Percentiles rank a stretch among this genome's conserved stretches.
These are phyloP conservation scores for Metschnikowia kofuensis DNA, from an alignment of 805 yeast species.

Conservation along the genomic window DNA sequence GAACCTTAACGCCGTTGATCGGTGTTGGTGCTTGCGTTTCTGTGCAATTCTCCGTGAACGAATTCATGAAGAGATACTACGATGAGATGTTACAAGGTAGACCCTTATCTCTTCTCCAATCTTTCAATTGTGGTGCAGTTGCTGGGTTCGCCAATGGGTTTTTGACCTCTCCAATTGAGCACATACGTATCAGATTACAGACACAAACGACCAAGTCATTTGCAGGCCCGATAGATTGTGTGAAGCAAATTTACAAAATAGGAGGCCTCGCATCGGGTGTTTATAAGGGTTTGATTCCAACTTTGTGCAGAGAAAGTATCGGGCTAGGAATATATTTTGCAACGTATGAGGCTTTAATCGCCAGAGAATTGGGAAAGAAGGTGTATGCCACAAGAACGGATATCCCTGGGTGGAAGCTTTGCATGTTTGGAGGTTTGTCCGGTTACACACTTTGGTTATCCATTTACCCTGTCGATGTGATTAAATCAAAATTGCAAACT, in stretches of 20 bases:
- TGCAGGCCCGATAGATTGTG: conserved; percentile 73
- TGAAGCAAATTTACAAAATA: conserved; percentile 50
- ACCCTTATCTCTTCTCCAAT: conserved; percentile 58
- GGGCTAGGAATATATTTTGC: conserved; percentile 89
- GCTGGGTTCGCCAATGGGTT: conserved; percentile 91
- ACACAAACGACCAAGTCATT: conserved; percentile 66
- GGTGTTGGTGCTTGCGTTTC: conserved; percentile 95
- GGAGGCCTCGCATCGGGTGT: conserved; percentile 58
- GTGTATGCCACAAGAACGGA: conserved; percentile 53
- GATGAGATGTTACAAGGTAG: conserved; percentile 42
- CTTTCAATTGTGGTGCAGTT: conserved; percentile 79
- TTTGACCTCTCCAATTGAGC: conserved; percentile 92
- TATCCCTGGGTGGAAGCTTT: conserved; percentile 83
- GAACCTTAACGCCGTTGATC: conserved; percentile 44
- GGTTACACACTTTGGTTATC: conserved; percentile 89
- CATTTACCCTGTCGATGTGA: conserved; percentile 84
- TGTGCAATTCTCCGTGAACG: conserved; percentile 93
- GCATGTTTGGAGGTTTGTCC: conserved; percentile 84
- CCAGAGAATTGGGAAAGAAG: conserved; percentile 52
- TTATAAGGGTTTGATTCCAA: conserved; percentile 80
- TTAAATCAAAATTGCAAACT: conserved; percentile 84
- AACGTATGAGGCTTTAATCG: conserved; percentile 85
- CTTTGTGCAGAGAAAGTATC: conserved; percentile 77
- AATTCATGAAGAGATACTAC: conserved; percentile 84
- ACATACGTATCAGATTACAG: conserved; percentile 88